Conservation (phyloP, 306 rosid species). For the Vigna trinervia region DNA sequence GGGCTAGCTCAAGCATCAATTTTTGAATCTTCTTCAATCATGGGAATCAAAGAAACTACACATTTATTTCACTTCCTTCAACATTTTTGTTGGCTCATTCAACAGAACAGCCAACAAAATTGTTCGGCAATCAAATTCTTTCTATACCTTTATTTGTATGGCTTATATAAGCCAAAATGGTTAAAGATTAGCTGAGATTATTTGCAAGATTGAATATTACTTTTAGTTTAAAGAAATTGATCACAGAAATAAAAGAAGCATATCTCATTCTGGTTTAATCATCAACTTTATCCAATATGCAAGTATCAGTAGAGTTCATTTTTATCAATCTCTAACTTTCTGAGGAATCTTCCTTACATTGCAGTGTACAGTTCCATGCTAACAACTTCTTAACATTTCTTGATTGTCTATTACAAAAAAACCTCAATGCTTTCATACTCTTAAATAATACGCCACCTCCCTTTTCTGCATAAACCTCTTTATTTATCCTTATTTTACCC, state of each 20-base stretch:
- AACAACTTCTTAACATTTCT: background rate
- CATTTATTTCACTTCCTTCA: constrained; percentile 34
- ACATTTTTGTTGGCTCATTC: constrained; percentile 31
- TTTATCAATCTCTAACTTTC: background rate
- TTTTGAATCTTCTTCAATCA: constrained; percentile 48
- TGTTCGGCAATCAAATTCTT: constrained; percentile 35
- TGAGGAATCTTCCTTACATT: background rate
- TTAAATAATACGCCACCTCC: background rate
- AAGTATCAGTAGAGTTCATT: no score
- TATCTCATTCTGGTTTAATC: background rate
- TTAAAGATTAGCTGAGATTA: constrained; percentile 23
- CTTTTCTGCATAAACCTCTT: background rate
- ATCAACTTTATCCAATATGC: no score
- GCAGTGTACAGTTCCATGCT: background rate
- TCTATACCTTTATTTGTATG: background rate
- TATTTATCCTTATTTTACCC: no score
- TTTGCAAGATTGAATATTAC: constrained; percentile 32
- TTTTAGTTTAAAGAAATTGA: background rate
- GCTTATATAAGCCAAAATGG: constrained; percentile 35
- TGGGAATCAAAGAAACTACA: constrained; percentile 26
- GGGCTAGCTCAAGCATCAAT: constrained; percentile 23
- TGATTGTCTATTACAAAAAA: background rate
- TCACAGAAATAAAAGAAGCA: background rate
- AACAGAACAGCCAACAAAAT: constrained; percentile 15
- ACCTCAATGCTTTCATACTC: background rate